phyloP scores from a whole-genome alignment of 495 filamentous ascomycete species.

The Penicillium atrosanguineum region DNA sequence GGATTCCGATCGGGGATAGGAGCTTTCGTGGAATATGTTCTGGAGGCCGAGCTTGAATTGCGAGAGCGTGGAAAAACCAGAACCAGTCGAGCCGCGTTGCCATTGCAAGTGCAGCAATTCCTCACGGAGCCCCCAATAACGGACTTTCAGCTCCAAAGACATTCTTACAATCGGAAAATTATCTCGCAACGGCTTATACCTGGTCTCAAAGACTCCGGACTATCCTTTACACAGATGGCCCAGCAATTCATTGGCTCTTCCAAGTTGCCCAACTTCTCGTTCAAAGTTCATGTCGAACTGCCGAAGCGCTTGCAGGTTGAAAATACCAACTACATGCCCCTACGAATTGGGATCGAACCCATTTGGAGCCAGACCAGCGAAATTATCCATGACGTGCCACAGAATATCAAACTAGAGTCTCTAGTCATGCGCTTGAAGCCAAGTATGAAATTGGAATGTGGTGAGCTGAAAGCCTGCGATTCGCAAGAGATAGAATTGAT shows the following conservation, averaged over 20 bases:
- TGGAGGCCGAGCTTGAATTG: background rate
- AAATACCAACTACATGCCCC: background rate
- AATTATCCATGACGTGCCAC: background rate
- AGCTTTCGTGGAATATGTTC: background rate
- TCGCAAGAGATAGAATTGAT: background rate
- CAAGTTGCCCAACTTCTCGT: background rate
- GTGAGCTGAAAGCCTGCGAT: background rate
- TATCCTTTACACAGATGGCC: background rate
- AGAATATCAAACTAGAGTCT: background rate
- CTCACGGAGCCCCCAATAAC: background rate
- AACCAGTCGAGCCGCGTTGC: background rate
- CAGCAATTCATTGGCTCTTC: background rate
- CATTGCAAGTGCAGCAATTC: background rate
- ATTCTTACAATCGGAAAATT: background rate
- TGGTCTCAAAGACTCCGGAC: background rate
- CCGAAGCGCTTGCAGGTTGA: background rate
- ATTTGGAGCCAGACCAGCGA: background rate
- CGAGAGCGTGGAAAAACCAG: background rate
- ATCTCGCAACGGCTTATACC: background rate
- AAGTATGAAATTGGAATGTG: background rate
- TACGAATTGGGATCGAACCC: background rate
- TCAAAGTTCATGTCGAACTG: background rate
- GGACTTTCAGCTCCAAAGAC: background rate
- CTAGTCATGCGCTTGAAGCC: background rate
- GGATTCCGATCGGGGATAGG: background rate